These are phyloP conservation scores for Fusarium aywerte DNA, from an alignment of 2,329 filamentous ascomycete species.

Conservation along the genomic window DNA sequence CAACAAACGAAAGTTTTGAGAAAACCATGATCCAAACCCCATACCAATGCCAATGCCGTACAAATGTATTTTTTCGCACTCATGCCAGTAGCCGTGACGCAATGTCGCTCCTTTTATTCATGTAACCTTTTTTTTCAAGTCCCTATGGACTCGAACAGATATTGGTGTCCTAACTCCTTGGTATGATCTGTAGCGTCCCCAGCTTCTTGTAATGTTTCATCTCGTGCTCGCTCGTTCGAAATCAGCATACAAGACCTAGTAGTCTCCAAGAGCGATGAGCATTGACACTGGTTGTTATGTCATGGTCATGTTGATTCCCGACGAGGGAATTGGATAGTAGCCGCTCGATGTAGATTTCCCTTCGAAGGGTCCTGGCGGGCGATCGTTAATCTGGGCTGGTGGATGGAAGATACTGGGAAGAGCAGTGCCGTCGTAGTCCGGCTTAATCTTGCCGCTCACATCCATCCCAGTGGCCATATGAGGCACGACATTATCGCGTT, in stretches of 20 bases:
- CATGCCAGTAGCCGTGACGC: conserved; percentile 7
- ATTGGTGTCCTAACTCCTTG: conserved; percentile 13
- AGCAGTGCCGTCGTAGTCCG: conserved; percentile 58
- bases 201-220: not conserved
- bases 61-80: not conserved
- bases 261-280: not conserved
- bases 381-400: conserved; percentile 51
- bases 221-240: not conserved
- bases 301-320: conserved; percentile 59
- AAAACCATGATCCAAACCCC: conserved; percentile 29
- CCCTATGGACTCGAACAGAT: not conserved
- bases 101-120: conserved; percentile 5
- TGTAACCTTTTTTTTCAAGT: conserved; percentile 1
- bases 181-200: conserved; percentile 16
- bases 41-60: conserved; percentile 31
- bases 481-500: conserved; percentile 50
- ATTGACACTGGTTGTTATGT: conserved; percentile 27
- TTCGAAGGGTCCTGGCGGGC: conserved; percentile 61
- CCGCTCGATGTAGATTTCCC: conserved; percentile 63
- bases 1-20: conserved; percentile 32
- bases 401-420: conserved; percentile 62
- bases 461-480: conserved; percentile 48
- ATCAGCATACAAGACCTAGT: not conserved
- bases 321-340: conserved; percentile 65
- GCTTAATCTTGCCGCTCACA: conserved; percentile 58